Conservation (phyloP, 2,329 filamentous ascomycete genomes). For the Paraconiothyrium brasiliense region DNA sequence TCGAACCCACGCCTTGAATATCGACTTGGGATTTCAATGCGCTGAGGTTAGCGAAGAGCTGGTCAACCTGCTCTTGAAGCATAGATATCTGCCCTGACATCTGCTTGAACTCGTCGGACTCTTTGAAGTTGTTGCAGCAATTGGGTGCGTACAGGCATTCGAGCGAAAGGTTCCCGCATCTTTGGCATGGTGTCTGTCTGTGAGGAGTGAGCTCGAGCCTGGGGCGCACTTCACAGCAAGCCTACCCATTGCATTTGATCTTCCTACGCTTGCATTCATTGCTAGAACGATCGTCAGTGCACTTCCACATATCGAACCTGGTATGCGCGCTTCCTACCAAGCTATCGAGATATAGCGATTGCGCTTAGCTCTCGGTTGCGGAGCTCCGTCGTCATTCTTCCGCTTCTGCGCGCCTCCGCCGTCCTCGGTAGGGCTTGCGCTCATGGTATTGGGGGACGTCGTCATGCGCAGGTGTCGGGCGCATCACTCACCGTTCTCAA, state of each 20-base stretch:
- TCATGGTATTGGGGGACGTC: constrained; percentile 16
- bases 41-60: constrained; percentile 76
- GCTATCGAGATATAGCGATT: constrained; percentile 75
- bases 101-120: constrained; percentile 87
- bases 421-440: constrained; percentile 46
- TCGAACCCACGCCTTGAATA: constrained; percentile 40
- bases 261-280: constrained; percentile 73
- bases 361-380: constrained; percentile 67
- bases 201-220: not conserved
- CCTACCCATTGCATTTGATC: constrained; percentile 71
- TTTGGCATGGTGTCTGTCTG: constrained; percentile 67
- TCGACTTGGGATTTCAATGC: constrained; percentile 66
- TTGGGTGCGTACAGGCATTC: constrained; percentile 73
- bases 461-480: constrained; percentile 1
- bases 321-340: constrained; percentile 60
- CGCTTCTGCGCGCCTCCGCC: constrained; percentile 48
- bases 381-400: constrained; percentile 54
- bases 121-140: constrained; percentile 84
- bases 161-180: constrained; percentile 70
- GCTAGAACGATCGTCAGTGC: constrained; percentile 47
- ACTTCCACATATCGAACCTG: not conserved
- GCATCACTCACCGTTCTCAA: not conserved
- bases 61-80: constrained; percentile 85
- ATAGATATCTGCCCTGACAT: constrained; percentile 78
- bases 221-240: not conserved